Base-by-base conservation (phyloP, 2,329 filamentous ascomycete genomes). In the Exophiala viscosa region DNA sequence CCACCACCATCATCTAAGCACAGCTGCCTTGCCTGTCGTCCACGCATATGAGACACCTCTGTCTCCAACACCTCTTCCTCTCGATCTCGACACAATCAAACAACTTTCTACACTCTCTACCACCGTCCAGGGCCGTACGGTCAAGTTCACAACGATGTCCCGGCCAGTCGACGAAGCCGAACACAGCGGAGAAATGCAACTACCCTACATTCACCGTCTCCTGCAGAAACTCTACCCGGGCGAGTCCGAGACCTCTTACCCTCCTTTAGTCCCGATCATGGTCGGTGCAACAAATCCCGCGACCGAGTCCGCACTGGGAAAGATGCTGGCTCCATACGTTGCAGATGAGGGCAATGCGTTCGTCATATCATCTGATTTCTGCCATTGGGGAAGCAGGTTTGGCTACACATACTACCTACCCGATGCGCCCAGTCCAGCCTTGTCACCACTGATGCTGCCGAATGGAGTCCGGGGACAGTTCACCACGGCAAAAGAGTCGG, bases 121-220 rank as follows among this genome's bases (percentile, higher is more conserved):
- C n/a, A 67, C 61, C 6, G 52, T 45, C 15, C 45, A 57, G 28
- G 47, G 43, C 38, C 63, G 58, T 5, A 55, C 52, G 8, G 20
- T 69, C 44, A 65, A 59, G 42, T 76, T 76, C 52, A 68, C 67
- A 14, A 70, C 64, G 14, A 93, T 96, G 76, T 82, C 80, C 1
- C 71, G 69, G 14, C 64, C 74, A 3, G 76, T 83, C 5, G 93
- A 99, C 65, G 81, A 90, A 57, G 79, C 81, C 4, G 93, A 99
- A 70, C 93, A 99, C 71, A 96, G 89, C 46, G 80, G 97, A 1
- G 93, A 99, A 74, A 95, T 99, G 87, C 93, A 99, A 63, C 78
- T 97, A 7, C 92, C 93, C 0, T 96, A 95, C 66, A 86, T 97
- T 58, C 91, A 90, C 76, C 90, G 91, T 66, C 83, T 88, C 48